Base-by-base conservation (phyloP, 2,329 filamentous ascomycete genomes). In the Hypoxylon sp. region DNA sequence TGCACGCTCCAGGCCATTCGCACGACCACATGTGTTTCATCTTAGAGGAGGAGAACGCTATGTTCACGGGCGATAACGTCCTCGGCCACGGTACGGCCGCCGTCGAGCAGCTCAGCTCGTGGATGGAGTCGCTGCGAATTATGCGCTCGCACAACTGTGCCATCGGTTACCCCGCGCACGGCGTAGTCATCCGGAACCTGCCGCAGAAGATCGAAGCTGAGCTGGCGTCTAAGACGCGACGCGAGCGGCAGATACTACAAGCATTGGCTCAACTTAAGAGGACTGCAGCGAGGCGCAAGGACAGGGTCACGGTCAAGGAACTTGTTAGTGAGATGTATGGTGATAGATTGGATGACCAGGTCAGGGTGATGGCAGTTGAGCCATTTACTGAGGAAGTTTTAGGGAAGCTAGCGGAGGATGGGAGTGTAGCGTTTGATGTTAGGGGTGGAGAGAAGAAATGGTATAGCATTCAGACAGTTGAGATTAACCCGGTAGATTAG, bases 61-160 rank as follows among this genome's bases (percentile, higher is more conserved):
- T 97, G 83, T 95, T 97, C 78, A 96, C 93, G 0, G 94, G 91
- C 2, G 94, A 97, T 79, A 96, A 95, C 77, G 90, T 97, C 0
- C 85, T 97, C 0, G 94, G 94, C 0, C 92, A 96, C 68, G 94
- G 94, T 6, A 95, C 92, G 1, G 89, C 91, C 1, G 92, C 95
- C 0, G 95, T 97, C 72, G 92, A 97, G 78, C 88, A 95, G 68
- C 83, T 97, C 6, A 78, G 82, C 0, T 81, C 82, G 0, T 97
- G 95, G 77, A 82, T 96, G 71, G 77, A 79, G 13, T 92, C 89
- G 63, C 82, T 97, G 11, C 83, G 88, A 44, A 83, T 83, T 64
- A 95, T 97, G 92, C 81, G 82, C 33, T 77, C 80, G 14, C 82
- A 88, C 6, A 91, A 91, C 74, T 80, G 79, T 0, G 89, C 89